Percentiles rank a stretch among this genome's conserved stretches.
These are phyloP conservation scores for Apiospora aurea DNA, from an alignment of 2,329 filamentous ascomycete genomes.

Conservation along the genomic window DNA sequence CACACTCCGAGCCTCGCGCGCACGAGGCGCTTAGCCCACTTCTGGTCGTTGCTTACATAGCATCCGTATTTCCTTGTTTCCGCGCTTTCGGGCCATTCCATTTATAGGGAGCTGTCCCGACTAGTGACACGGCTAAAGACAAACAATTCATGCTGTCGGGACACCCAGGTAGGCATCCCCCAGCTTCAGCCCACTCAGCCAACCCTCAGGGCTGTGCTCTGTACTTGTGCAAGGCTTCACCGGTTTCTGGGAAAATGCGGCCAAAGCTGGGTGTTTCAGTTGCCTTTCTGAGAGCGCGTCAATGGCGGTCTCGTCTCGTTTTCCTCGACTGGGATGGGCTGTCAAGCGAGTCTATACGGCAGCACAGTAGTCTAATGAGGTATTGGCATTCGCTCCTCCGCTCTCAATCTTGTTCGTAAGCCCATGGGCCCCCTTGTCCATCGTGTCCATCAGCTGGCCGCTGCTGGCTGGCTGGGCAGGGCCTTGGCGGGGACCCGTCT, in stretches of 20 bases:
- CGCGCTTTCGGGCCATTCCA: neutral
- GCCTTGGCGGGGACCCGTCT: neutral
- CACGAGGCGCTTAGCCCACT: neutral
- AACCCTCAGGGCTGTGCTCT: neutral
- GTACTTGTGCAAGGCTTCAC: neutral
- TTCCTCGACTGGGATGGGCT: neutral
- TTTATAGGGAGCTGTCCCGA: neutral
- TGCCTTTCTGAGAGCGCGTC: neutral
- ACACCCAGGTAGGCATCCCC: neutral
- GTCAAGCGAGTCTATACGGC: neutral
- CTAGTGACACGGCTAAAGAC: neutral
- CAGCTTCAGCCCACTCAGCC: neutral
- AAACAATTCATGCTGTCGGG: slow-evolving; percentile 2
- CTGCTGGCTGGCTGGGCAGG: neutral
- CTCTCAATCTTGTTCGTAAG: neutral
- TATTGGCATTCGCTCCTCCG: slow-evolving; percentile 1
- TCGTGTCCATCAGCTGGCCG: neutral
- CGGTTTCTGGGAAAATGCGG: neutral
- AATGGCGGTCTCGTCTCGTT: neutral
- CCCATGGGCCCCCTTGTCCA: neutral
- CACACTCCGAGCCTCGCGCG: neutral
- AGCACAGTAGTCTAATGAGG: neutral
- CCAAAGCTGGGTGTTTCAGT: slow-evolving; percentile 1
- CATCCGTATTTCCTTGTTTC: slow-evolving; percentile 3
- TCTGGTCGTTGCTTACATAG: neutral